A percentile compares a stretch with the other conserved stretches of the same genome.
Evolutionary conservation across 2,329 filamentous ascomycete species (phyloP).

Genomic region (Kalmusia sp.): DNA sequence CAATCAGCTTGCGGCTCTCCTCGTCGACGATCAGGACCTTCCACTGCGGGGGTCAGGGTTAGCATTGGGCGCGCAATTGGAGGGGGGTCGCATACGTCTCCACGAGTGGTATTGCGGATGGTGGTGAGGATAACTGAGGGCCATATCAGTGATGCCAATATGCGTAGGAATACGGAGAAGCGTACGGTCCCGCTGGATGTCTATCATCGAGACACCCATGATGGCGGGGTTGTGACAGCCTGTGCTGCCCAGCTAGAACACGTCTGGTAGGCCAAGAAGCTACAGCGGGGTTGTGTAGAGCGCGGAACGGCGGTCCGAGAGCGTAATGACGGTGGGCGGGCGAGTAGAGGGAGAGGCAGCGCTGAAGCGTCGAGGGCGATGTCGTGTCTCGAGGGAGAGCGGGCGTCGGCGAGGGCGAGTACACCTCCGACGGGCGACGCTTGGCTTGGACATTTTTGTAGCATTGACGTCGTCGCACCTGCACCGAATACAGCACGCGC

Average conservation of each 20-base stretch:
- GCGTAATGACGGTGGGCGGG: background rate
- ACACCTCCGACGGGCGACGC: background rate
- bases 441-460: slow-evolving; percentile 2
- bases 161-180: slow-evolving; percentile 2
- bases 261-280: background rate
- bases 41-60: slow-evolving; percentile 74
- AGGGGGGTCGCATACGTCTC: slow-evolving; percentile 69
- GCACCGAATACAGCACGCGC: background rate
- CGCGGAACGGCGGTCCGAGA: background rate
- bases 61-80: slow-evolving; percentile 28
- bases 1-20: slow-evolving; percentile 80
- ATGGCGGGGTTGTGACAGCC: slow-evolving; percentile 49
- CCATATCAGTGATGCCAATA: slow-evolving; percentile 21
- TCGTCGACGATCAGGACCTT: slow-evolving; percentile 94
- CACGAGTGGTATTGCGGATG: slow-evolving; percentile 78
- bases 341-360: background rate
- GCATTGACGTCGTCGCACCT: background rate
- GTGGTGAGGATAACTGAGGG: slow-evolving; percentile 72
- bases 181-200: slow-evolving; percentile 79
- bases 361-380: slow-evolving; percentile 1
- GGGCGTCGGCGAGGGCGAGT: background rate
- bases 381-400: slow-evolving; percentile 1
- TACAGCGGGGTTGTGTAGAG: background rate
- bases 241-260: slow-evolving; percentile 12
- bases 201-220: slow-evolving; percentile 86